Evolutionary conservation across 2,329 filamentous ascomycete species (phyloP).

Genomic region (Aureobasidium sp.): DNA sequence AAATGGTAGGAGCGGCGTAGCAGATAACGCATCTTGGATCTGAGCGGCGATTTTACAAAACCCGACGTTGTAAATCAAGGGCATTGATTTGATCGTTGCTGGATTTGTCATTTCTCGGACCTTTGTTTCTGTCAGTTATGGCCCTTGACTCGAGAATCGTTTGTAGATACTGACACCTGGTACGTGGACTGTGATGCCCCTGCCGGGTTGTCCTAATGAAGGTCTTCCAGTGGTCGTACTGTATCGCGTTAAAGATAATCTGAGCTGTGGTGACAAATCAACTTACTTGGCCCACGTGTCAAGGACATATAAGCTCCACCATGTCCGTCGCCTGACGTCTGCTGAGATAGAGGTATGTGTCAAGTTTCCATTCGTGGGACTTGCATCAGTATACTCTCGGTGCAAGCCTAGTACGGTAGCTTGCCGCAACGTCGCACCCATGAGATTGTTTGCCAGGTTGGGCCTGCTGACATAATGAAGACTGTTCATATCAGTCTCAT

Average conservation of each 20-base stretch:
- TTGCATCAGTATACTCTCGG: slow-evolving; percentile 32
- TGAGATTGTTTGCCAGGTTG: slow-evolving; percentile 36
- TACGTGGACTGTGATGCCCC: slow-evolving; percentile 71
- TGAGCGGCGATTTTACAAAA: slow-evolving; percentile 84
- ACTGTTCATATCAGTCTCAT: neutral
- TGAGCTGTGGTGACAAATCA: neutral
- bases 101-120: slow-evolving; percentile 41
- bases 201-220: slow-evolving; percentile 72
- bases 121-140: neutral
- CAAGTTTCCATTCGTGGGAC: slow-evolving; percentile 36
- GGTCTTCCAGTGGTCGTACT: slow-evolving; percentile 76
- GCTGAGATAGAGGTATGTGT: slow-evolving; percentile 56
- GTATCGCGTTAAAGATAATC: neutral
- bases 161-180: slow-evolving; percentile 49
- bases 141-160: no score
- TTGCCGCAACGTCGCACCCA: slow-evolving; percentile 37
- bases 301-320: slow-evolving; percentile 80
- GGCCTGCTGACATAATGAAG: slow-evolving; percentile 37
- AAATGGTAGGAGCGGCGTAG: slow-evolving; percentile 71
- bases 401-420: slow-evolving; percentile 36
- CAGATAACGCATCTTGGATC: slow-evolving; percentile 79
- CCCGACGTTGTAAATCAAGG: slow-evolving; percentile 78
- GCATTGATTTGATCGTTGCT: slow-evolving; percentile 71
- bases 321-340: slow-evolving; percentile 72
- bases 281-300: slow-evolving; percentile 69